Evolutionary conservation across 1,284 basidiomycete species (phyloP), one percentile per base, ranked within the genome.

Genomic region (Rhizoctonia solani): DNA sequence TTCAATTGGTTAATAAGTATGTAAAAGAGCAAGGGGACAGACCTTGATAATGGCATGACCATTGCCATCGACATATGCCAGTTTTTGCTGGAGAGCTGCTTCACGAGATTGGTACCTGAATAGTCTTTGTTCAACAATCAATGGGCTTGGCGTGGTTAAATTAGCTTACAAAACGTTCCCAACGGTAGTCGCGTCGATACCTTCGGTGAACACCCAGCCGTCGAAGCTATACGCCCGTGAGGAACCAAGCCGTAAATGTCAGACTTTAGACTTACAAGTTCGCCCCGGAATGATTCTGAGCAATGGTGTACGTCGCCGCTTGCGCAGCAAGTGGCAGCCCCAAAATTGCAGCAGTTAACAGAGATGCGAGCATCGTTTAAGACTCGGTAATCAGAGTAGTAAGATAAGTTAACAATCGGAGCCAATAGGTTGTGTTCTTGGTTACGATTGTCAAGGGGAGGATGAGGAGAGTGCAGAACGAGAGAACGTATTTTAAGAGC

Each of bases 141-240:
- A n/a, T 30, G 16, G 32, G 3, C 16, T 37, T 27, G 47, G 21
- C 8, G 8, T 54, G 9, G 23, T 14, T 37, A 25, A 21, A 52
- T 16, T 11, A 6, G 37, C 54, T 54, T 49, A 71, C 46, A 68
- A 34, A 21, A 71, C 70, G 53, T 71, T 70, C 27, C 69, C 69
- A 29, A 46, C 49, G 29, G 47, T 71, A 21, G 69, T 70, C 23
- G 49, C 46, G 49, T 71, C 70, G 39, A 61, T 58, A 11, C 69
- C 70, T 11, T 54, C 55, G 23, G 54, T 50, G 42, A 70, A 71
- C 21, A 50, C 66, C 70, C 70, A 71, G 13, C 47, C 63, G 21
- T 69, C 42, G 27, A 69, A 69, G 68, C 68, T 69, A 32, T 19
- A 54, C 27, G 21, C 19, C 41, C 13, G 9, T 6, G 13, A 59